phyloP scores from a whole-genome alignment of 768 basidiomycete species.

The Mrakia frigida region DNA sequence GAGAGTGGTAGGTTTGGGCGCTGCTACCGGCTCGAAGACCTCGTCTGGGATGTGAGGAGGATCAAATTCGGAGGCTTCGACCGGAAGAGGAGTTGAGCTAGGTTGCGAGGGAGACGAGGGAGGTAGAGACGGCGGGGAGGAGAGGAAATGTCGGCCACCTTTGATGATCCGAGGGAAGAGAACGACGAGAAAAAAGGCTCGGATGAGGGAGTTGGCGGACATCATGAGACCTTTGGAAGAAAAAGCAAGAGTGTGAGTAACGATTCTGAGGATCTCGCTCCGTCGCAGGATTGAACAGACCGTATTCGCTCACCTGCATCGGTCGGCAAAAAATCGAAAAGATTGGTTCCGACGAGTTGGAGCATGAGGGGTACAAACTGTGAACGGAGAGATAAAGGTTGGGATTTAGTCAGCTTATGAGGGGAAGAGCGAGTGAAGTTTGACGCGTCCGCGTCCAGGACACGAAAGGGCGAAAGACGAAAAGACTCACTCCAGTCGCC shows the following conservation, averaged over 20 bases:
- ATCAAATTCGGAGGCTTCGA: not conserved
- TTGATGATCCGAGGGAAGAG: slow-evolving; percentile 38
- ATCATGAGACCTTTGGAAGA: slow-evolving; percentile 20
- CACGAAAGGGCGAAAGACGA: too few species aligned
- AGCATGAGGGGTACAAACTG: slow-evolving; percentile 22
- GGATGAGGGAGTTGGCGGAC: slow-evolving; percentile 37
- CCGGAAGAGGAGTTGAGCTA: not conserved
- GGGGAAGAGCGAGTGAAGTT: not conserved
- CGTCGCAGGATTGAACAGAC: not conserved
- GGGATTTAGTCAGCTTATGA: not conserved
- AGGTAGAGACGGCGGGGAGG: not conserved
- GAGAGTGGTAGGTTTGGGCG: slow-evolving; percentile 33
- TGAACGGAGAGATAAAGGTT: too few species aligned
- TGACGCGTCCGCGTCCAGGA: too few species aligned
- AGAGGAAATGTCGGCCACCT: slow-evolving; percentile 34
- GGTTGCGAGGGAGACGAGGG: slow-evolving; percentile 26
- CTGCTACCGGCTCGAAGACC: slow-evolving; percentile 18
- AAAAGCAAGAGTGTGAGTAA: not conserved
- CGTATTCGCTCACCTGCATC: not conserved
- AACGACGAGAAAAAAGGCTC: slow-evolving; percentile 39
- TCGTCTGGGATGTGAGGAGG: slow-evolving; percentile 3
- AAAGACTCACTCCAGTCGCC: not conserved
- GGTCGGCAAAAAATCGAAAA: not conserved
- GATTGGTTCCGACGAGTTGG: slow-evolving; percentile 7
- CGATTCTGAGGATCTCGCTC: too few species aligned